These are phyloP conservation scores for Nematocida sp. DNA, from an alignment of 371 early-diverging fungal species.

Conservation along the genomic window DNA sequence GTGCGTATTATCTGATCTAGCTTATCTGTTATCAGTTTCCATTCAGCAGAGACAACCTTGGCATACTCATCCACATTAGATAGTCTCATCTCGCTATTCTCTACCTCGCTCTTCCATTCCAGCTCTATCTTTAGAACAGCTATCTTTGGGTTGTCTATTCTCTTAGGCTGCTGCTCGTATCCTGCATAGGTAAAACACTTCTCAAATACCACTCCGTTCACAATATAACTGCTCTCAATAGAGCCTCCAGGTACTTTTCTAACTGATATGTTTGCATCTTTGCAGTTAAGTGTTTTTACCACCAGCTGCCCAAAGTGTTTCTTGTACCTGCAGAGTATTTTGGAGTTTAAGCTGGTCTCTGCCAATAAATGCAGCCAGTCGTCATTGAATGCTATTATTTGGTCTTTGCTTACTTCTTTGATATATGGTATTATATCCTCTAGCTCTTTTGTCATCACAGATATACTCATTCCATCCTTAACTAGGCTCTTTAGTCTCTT, in stretches of 20 bases:
- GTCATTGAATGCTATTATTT: slow-evolving; percentile 63
- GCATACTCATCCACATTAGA: slow-evolving; percentile 90
- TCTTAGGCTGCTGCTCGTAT: slow-evolving; percentile 98
- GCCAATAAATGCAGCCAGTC: slow-evolving; percentile 86
- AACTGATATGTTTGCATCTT: slow-evolving; percentile 71
- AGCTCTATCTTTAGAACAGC: slow-evolving; percentile 90
- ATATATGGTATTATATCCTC: slow-evolving; percentile 68
- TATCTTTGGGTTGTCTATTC: slow-evolving; percentile 83
- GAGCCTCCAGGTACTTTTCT: slow-evolving; percentile 95
- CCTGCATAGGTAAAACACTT: slow-evolving; percentile 99
- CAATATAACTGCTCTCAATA: slow-evolving; percentile 85
- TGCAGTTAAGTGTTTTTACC: slow-evolving; percentile 82
- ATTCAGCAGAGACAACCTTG: slow-evolving; percentile 97
- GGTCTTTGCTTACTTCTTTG: slow-evolving; percentile 15
- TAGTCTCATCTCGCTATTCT: slow-evolving; percentile 98
- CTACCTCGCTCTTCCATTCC: slow-evolving; percentile 97
- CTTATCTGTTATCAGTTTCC: slow-evolving; percentile 95
- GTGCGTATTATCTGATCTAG: slow-evolving; percentile 86
- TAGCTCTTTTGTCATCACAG: slow-evolving; percentile 84
- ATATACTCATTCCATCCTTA: slow-evolving; percentile 86
- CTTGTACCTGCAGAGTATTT: slow-evolving; percentile 88
- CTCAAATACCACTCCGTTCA: slow-evolving; percentile 97
- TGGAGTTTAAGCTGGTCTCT: slow-evolving; percentile 91
- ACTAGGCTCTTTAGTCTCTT: slow-evolving; percentile 81
- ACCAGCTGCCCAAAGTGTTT: slow-evolving; percentile 95